Conservation (phyloP, 2,329 filamentous ascomycete genomes). For the Drechslerella stenobrocha region DNA sequence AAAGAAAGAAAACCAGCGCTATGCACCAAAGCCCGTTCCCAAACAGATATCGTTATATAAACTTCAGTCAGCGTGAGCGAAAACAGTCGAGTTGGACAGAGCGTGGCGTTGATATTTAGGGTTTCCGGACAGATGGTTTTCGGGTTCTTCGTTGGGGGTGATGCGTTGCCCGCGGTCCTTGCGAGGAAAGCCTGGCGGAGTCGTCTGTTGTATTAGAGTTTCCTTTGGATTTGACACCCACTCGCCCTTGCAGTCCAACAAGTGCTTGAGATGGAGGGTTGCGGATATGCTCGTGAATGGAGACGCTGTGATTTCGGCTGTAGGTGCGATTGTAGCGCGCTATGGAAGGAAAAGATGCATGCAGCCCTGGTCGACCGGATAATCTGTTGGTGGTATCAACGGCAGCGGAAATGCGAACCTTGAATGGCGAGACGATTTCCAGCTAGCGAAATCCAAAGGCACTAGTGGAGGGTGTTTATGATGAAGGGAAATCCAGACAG, state of each 20-base stretch:
- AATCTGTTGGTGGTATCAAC: neutral
- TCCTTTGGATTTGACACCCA: conserved; percentile 8
- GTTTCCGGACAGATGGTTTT: conserved; percentile 41
- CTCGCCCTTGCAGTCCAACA: conserved; percentile 7
- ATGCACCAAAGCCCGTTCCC: conserved; percentile 48
- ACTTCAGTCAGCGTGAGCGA: conserved; percentile 40
- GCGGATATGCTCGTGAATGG: conserved; percentile 3
- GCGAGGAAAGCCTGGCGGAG: neutral
- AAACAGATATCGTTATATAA: conserved; percentile 48
- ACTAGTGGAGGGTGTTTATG: neutral
- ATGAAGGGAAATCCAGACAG: too few species aligned
- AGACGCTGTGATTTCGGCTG: neutral
- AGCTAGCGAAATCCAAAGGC: neutral
- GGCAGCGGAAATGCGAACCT: neutral
- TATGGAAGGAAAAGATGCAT: neutral
- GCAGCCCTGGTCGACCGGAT: conserved; percentile 18
- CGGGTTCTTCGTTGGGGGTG: conserved; percentile 11
- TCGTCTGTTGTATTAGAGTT: conserved; percentile 19
- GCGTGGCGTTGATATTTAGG: conserved; percentile 46
- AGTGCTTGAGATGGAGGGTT: neutral
- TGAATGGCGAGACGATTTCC: neutral
- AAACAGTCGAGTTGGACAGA: conserved; percentile 45
- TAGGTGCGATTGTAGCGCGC: neutral
- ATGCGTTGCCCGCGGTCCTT: conserved; percentile 4
- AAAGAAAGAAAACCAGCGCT: conserved; percentile 49